phyloP scores from a whole-genome alignment of 768 basidiomycete species.

The Scleroderma bovista region DNA sequence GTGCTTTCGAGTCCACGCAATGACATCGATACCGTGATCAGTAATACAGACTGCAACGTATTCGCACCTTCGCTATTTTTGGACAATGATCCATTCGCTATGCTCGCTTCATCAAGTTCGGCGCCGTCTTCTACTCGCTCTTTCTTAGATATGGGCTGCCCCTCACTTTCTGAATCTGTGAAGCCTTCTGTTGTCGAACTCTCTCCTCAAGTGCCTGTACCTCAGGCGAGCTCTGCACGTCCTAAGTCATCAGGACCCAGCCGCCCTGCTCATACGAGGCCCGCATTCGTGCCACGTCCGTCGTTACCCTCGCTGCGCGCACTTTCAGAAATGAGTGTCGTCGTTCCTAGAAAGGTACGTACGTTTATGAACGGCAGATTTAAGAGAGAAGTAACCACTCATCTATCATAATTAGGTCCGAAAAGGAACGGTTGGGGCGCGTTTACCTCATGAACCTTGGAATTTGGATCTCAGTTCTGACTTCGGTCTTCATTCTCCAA shows the following conservation, averaged over 20 bases:
- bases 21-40: background rate
- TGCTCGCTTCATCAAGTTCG: slow-evolving; percentile 33
- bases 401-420: slow-evolving; percentile 26
- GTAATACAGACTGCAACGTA: background rate
- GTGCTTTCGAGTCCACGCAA: slow-evolving; percentile 2
- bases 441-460: slow-evolving; percentile 40
- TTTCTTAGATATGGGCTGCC: slow-evolving; percentile 2
- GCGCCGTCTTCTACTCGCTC: slow-evolving; percentile 4
- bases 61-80: slow-evolving; percentile 32
- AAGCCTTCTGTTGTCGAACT: slow-evolving; percentile 11
- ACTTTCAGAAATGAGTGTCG: slow-evolving; percentile 32
- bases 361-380: background rate
- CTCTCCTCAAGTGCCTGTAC: slow-evolving; percentile 6
- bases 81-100: slow-evolving; percentile 74
- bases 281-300: slow-evolving; percentile 36
- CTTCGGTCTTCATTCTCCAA: background rate
- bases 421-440: slow-evolving; percentile 39
- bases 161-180: slow-evolving; percentile 6
- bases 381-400: background rate
- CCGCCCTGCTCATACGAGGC: slow-evolving; percentile 38
- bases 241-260: slow-evolving; percentile 30
- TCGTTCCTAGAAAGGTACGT: slow-evolving; percentile 38
- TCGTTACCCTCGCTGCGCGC: slow-evolving; percentile 39
- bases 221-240: slow-evolving; percentile 12
- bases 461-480: slow-evolving; percentile 20